These are phyloP conservation scores for Chamaenerion angustifolium DNA, from an alignment of 345 rosid species.

Conservation along the genomic window DNA sequence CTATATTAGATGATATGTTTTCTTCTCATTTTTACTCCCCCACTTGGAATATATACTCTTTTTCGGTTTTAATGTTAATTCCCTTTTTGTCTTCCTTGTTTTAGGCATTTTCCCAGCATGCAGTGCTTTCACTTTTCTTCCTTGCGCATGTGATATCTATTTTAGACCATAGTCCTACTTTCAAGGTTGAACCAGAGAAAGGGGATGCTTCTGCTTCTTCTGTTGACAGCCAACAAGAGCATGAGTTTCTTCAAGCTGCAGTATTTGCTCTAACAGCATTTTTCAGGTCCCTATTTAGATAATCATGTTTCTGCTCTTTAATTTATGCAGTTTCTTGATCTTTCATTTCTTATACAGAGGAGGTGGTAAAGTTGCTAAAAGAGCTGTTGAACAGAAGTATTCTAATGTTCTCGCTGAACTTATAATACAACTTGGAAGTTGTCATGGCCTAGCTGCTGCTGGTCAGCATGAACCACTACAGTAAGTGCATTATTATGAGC, in stretches of 20 bases:
- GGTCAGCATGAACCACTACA: slow-evolving; percentile 82
- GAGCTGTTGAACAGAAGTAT: slow-evolving; percentile 83
- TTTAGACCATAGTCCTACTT: slow-evolving; percentile 46
- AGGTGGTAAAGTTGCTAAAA: slow-evolving; percentile 91
- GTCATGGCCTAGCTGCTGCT: slow-evolving; percentile 70
- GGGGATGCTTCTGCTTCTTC: slow-evolving; percentile 36
- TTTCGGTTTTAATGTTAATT: neutral
- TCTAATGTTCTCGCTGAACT: slow-evolving; percentile 77
- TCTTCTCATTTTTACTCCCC: neutral
- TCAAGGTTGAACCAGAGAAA: slow-evolving; percentile 43
- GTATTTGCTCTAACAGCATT: slow-evolving; percentile 81
- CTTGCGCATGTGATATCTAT: slow-evolving; percentile 69
- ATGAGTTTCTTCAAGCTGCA: slow-evolving; percentile 71
- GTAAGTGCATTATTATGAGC: slow-evolving; percentile 19
- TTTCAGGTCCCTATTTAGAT: slow-evolving; percentile 42
- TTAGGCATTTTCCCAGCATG: slow-evolving; percentile 82
- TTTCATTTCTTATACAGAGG: slow-evolving; percentile 44
- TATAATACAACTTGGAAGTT: slow-evolving; percentile 80
- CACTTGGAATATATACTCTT: no score
- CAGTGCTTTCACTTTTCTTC: slow-evolving; percentile 52
- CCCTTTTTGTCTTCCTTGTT: slow-evolving; percentile 9
- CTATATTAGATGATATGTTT: neutral
- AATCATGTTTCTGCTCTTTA: slow-evolving; percentile 7
- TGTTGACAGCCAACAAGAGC: slow-evolving; percentile 40
- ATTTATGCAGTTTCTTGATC: slow-evolving; percentile 7